phyloP scores from a whole-genome alignment of 1,284 basidiomycete species.

The Bondarzewia mesenterica region DNA sequence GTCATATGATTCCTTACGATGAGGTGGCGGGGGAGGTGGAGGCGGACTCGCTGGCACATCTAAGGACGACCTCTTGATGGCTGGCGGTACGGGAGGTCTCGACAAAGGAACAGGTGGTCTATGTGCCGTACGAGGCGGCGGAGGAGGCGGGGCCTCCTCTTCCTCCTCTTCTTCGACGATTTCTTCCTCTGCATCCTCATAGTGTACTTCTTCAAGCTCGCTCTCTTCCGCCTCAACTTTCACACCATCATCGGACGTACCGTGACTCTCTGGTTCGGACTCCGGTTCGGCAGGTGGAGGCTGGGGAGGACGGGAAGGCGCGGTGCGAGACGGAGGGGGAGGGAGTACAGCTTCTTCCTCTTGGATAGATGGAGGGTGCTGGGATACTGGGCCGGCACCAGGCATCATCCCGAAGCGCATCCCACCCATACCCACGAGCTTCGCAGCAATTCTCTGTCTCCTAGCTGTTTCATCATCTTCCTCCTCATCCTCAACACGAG shows the following conservation, averaged over 20 bases:
- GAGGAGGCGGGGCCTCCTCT: constrained; percentile 37
- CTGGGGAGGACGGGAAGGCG: constrained; percentile 24
- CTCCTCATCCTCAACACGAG: constrained; percentile 18
- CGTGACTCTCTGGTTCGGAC: constrained; percentile 33
- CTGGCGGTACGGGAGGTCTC: constrained; percentile 9
- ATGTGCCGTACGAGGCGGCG: constrained; percentile 28
- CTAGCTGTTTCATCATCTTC: constrained; percentile 53
- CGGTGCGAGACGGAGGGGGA: constrained; percentile 17
- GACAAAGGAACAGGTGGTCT: constrained; percentile 14
- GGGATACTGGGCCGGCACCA: constrained; percentile 14
- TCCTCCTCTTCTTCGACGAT: constrained; percentile 38
- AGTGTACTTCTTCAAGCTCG: constrained; percentile 54
- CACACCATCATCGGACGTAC: constrained; percentile 49
- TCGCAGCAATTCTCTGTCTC: constrained; percentile 60
- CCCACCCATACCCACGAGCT: constrained; percentile 66
- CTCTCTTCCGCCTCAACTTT: constrained; percentile 59
- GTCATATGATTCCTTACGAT: constrained; percentile 10
- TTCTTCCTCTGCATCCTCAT: constrained; percentile 37
- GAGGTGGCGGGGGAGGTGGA: background rate
- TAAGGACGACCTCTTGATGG: constrained; percentile 1
- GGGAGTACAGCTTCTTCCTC: background rate
- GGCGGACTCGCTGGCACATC: constrained; percentile 6
- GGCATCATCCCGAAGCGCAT: constrained; percentile 72
- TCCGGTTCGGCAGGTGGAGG: constrained; percentile 29
- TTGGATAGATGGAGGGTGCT: constrained; percentile 4